These are phyloP conservation scores for Tolypocladium guangdongense DNA, from an alignment of 2,329 filamentous ascomycete genomes.

Conservation along the genomic window DNA sequence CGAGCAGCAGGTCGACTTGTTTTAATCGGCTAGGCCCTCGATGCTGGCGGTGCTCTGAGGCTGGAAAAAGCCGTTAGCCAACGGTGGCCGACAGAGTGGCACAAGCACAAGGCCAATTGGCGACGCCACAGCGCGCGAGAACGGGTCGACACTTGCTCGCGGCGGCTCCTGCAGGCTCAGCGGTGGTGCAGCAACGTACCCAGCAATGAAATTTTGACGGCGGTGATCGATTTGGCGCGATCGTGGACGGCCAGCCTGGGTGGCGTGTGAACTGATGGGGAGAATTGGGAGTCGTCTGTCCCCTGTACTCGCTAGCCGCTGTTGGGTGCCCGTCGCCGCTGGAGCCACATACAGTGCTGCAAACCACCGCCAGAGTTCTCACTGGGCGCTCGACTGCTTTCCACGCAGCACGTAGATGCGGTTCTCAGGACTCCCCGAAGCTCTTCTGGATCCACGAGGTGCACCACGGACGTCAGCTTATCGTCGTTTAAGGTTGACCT, in stretches of 20 bases:
- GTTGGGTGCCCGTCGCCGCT: not conserved
- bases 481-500: conserved; percentile 7
- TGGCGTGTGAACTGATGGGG: conserved; percentile 5
- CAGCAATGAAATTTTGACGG: not conserved
- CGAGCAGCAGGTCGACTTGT: not conserved
- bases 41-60: not conserved
- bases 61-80: not conserved
- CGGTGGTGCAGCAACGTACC: conserved; percentile 2
- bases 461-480: not conserved
- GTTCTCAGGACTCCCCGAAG: not conserved
- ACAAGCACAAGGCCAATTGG: not conserved
- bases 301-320: conserved; percentile 4
- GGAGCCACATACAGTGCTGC: conserved; percentile 6
- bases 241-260: conserved; percentile 1
- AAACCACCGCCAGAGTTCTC: not conserved
- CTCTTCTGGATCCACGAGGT: not conserved
- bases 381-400: not conserved
- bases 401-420: not conserved
- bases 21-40: not conserved
- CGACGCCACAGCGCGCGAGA: not conserved
- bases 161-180: not conserved
- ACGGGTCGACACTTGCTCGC: not conserved
- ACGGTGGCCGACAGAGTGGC: not conserved
- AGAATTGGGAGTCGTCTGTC: conserved; percentile 3
- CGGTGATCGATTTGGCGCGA: conserved; percentile 4